Base-by-base conservation (phyloP, 1,284 basidiomycete genomes). In the Ganoderma lingzhi region DNA sequence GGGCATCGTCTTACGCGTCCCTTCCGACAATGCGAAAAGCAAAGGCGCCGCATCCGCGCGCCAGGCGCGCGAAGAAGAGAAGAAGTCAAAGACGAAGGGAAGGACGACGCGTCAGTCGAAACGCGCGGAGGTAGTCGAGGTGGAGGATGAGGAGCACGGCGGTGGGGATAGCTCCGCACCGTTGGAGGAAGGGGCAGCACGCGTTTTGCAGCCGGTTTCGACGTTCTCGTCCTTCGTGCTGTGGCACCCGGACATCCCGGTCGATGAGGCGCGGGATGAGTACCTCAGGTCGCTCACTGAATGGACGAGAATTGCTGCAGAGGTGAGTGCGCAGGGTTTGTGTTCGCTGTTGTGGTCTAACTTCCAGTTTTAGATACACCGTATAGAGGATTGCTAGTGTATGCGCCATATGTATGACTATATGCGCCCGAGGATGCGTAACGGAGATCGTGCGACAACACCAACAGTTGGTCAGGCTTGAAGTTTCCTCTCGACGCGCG, bases 171-270 rank as follows among this genome's bases (percentile, higher is more conserved):
- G 73, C n/a, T 72, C 71, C 59, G 66, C 45, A 30, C 69, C 63
- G 15, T 74, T 70, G 12, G 74, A 78, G 23, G 72, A 77, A 1
- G 73, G 70, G 23, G 73, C 78, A 6, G 76, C 77, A 28, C 83
- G 82, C 63, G 80, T 74, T 19, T 80, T 92, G 64, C 73, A 79
- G 28, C 85, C 90, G 2, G 79, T 79, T 2, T 84, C 85, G 0
- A 84, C 81, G 42, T 95, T 95, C 76, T 80, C 83, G 3, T 86
- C 86, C 1, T 87, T 94, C 73, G 84, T 86, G 30, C 76, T 95
- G 15, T 95, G 93, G 93, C 85, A 89, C 71, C 85, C 91, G 2
- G 93, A 95, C 77, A 85, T 87, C 32, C 87, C 89, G 0, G 86
- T 90, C 0, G 90, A 93, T 70, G 87, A 87, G 62, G 86, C 85